A percentile compares a stretch with the other conserved stretches of the same genome.
Conservation (phyloP, 345 rosid species). For the Pugionium dolabratum region DNA sequence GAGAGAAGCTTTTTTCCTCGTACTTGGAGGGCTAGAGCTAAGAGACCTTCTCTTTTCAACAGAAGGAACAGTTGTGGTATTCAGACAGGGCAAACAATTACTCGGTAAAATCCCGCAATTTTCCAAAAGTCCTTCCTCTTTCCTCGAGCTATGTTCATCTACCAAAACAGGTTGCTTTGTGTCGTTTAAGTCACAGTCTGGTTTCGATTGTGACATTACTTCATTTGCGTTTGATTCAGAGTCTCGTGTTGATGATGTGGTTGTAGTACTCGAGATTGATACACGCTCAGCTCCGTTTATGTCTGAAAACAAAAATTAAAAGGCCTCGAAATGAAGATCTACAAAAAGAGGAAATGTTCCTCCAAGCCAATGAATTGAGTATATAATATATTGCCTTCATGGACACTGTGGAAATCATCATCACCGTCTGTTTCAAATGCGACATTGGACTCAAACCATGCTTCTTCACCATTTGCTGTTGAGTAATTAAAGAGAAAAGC, state of each 20-base stretch:
- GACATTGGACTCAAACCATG: slow-evolving; percentile 75
- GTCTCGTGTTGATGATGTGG: slow-evolving; percentile 48
- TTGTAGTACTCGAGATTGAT: slow-evolving; percentile 51
- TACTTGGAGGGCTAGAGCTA: slow-evolving; percentile 65
- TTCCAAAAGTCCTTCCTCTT: slow-evolving; percentile 57
- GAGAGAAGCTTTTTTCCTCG: slow-evolving; percentile 57
- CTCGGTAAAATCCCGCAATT: slow-evolving; percentile 72
- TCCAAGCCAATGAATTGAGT: background rate
- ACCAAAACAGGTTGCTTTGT: slow-evolving; percentile 55
- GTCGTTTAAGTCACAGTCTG: slow-evolving; percentile 36
- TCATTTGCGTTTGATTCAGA: slow-evolving; percentile 42
- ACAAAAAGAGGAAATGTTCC: slow-evolving; percentile 2
- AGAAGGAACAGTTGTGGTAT: slow-evolving; percentile 54
- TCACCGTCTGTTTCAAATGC: slow-evolving; percentile 81
- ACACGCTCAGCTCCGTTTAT: slow-evolving; percentile 56
- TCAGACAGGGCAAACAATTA: slow-evolving; percentile 84
- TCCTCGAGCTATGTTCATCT: slow-evolving; percentile 42
- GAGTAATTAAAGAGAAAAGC: slow-evolving; percentile 10
- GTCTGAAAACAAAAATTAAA: slow-evolving; percentile 51
- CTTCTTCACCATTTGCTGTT: slow-evolving; percentile 63
- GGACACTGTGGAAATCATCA: slow-evolving; percentile 82
- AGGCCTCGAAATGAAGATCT: background rate
- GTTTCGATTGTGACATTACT: slow-evolving; percentile 41
- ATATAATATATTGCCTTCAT: slow-evolving; percentile 55
- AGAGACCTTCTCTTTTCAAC: slow-evolving; percentile 73